These are phyloP conservation scores for Avena atlantica DNA, from an alignment of 176 grass and related monocot genomes.

Conservation along the genomic window DNA sequence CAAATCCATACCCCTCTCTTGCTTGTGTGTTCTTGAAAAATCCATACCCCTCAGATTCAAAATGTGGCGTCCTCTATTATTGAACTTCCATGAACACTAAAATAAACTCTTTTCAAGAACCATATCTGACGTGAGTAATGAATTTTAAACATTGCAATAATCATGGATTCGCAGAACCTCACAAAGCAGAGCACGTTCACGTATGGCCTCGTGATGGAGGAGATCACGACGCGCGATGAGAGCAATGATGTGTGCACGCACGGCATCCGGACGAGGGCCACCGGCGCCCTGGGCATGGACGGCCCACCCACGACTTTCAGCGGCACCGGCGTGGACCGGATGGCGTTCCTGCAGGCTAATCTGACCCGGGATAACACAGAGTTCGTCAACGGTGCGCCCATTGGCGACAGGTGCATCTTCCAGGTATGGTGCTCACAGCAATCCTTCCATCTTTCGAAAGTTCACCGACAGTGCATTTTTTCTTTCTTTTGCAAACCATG, in stretches of 20 bases:
- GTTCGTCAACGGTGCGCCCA: slow-evolving; percentile 72
- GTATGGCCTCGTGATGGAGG: slow-evolving; percentile 86
- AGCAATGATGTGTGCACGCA: slow-evolving; percentile 85
- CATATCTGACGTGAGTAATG: background rate
- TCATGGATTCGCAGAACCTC: slow-evolving; percentile 68
- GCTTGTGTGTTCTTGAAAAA: no score
- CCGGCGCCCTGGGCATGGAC: slow-evolving; percentile 79
- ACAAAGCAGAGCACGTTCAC: slow-evolving; percentile 91
- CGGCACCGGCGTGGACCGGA: slow-evolving; percentile 74
- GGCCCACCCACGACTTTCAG: slow-evolving; percentile 94
- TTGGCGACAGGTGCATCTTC: slow-evolving; percentile 91
- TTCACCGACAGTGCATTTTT: background rate
- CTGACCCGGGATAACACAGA: slow-evolving; percentile 85
- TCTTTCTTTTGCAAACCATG: background rate
- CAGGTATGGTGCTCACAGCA: slow-evolving; percentile 57
- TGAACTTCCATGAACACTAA: background rate
- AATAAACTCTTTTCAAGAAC: background rate
- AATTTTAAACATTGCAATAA: slow-evolving; percentile 1
- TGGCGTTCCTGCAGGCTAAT: slow-evolving; percentile 86
- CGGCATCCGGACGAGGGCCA: slow-evolving; percentile 71
- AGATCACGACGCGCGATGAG: slow-evolving; percentile 90
- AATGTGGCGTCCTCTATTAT: background rate
- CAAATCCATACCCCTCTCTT: background rate
- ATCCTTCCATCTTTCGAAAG: background rate
- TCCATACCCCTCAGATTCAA: background rate